Evolutionary conservation across 2,329 filamentous ascomycete genomes (phyloP), one percentile per base, ranked within the genome.

Genomic region (Ophiosphaerella korrae): DNA sequence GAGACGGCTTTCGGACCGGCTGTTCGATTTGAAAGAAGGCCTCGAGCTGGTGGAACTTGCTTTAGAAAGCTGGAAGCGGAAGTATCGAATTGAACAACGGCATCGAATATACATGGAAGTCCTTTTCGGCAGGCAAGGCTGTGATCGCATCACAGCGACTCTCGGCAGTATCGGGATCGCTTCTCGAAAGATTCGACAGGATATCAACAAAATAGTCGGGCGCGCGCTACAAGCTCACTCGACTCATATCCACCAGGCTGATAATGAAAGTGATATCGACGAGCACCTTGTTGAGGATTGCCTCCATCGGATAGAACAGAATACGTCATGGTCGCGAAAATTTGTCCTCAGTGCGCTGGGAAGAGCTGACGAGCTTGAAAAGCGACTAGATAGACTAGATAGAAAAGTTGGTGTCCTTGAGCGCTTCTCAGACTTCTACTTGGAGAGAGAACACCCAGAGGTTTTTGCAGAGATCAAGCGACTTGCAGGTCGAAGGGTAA

Each of bases 391-490:
- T n/a, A 50, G 57, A 33, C 42, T 68, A 26, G 51, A 66, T 7
- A 44, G 52, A 29, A 64, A 62, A 41, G 48, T 67, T 4, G 59
- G 45, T 3, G 46, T 48, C 24, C 56, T 69, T 12, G 66, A 69
- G 34, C 58, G 62, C 5, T 50, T 60, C 9, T 59, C 66, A 3
- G 58, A 68, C 18, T 51, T 45, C 7, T 66, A 53, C 29, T 53
- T 68, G 12, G 64, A 67, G 36, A 55, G 44, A 23, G 63, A 67
- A 38, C 64, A 69, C 21, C 58, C 59, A 7, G 60, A 60, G 1
- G 53, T 64, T 21, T 69, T 67, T 21, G 52, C 55, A 1, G 46
- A 49, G 9, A 52, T 67, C 31, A 59, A 50, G 39, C 58, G 64
- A 26, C 57, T 64, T 11, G 62, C 63, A 23, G 66, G 66, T 5